Base-by-base conservation (phyloP, 2,329 filamentous ascomycete genomes). In the Exophiala sideris region DNA sequence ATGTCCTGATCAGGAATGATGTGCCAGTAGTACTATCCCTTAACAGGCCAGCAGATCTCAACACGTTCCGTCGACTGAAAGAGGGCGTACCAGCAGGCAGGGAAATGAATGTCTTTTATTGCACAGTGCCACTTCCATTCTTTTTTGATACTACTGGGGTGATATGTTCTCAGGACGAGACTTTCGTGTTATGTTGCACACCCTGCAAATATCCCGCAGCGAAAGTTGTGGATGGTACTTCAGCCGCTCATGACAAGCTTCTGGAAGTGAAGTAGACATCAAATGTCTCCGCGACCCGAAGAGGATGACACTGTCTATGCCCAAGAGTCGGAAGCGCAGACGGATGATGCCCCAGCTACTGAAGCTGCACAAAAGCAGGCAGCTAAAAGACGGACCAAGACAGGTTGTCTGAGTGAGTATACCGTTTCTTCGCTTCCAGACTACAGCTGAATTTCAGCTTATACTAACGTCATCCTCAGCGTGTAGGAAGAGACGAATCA, bases 401-500 rank as follows among this genome's bases (percentile, higher is more conserved):
- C 91, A 2, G 91, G 91, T 11, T 96, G 91, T 69, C 73, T 96
- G 57, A 96, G 87, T 91, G 79, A 70, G 86, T 44, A 42, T 14
- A 4, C 18, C 45, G 12, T 52, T 35, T 16, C 44, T 11, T n/a
- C 39, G 52, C 39, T 29, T 29, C 42, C 29, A 53, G 16, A 24
- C 41, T 32, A 24, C 20, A 38, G 8, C 29, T 21, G 33, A 50
- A 59, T 42, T 18, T 21, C 9, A 18, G 11, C 21, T 20, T 3
- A 50, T 45, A 18, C 48, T 58, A 39, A 54, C 34, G 36, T 50
- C 9, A 20, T 47, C 34, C 21, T 18, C 60, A 91, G 88, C 94
- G 54, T 99, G 94, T 73, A 87, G 94, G 60, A 92, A 89, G 73
- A 86, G 94, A 49, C 88, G 94, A 59, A 97, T 99, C 72, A 99